Base-by-base conservation (phyloP, 83 land plant genomes). In the Picea abies region DNA sequence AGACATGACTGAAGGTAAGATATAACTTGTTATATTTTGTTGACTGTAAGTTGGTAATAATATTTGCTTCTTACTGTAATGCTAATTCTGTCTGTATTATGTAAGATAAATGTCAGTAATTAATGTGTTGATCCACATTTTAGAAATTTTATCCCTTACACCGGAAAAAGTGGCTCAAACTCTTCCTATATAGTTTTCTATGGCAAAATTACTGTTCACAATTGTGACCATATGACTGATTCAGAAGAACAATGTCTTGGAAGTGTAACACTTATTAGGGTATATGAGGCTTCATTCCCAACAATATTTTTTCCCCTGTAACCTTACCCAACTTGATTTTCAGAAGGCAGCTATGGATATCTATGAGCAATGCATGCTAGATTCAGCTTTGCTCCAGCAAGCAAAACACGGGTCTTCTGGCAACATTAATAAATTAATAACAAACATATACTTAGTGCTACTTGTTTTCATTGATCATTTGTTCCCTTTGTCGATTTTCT, bases 1-100 rank as follows among this genome's bases (percentile, higher is more conserved):
- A 58, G 63, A 78, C 63, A 52, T 23, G 20, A 78, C 63, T 5
- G 79, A 78, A 58, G 79, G 79, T 78, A 78, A 20, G 32, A 2
- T 78, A 26, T 58, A 52, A 58, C 56, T 41, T 44, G 9, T 41
- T 35, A n/a, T 41, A n/a, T 8, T 20, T 72, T 17, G 76, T 72
- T 19, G 17, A 17, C 7, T 20, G 52, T n/a, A 72, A 72, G n/a
- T 41, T 72, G 9, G 6, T 69, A 41, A 20, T 39, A 7, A 71
- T 11, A 32, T 68, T 22, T 68, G 19, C 19, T 32, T 32, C 17
- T 12, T 11, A 26, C 11, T 32, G 19, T 17, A 37, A 4, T 20
- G 20, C 76, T 71, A 47, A 71, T 41, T 6, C 76, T 71, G 47
- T 39, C 76, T 71, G 10, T 29, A 29, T 29, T 29, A 29, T 29